These are phyloP conservation scores for Zasmidium cellare DNA, from an alignment of 2,329 filamentous ascomycete genomes.

Conservation along the genomic window DNA sequence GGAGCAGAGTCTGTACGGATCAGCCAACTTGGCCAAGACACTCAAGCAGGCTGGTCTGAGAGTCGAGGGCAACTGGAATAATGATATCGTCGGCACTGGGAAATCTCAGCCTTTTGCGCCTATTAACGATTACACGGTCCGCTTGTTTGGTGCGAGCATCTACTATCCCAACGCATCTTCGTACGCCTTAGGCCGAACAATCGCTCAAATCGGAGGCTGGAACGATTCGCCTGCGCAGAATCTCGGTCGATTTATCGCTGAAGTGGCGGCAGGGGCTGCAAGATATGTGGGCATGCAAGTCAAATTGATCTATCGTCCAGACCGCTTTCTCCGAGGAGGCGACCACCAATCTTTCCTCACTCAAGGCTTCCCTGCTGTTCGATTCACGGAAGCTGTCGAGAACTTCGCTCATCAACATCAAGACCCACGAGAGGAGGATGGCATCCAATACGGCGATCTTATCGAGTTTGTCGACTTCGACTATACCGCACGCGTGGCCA, in stretches of 20 bases:
- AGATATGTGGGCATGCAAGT: constrained; percentile 56
- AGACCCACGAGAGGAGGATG: constrained; percentile 51
- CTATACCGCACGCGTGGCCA: constrained; percentile 54
- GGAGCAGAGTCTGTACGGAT: constrained; percentile 57
- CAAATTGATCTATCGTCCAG: constrained; percentile 56
- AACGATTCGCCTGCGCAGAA: constrained; percentile 58
- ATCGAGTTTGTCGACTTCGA: constrained; percentile 59
- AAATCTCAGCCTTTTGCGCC: constrained; percentile 41
- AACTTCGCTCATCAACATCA: constrained; percentile 61
- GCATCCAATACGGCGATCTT: constrained; percentile 57
- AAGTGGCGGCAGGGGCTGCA: constrained; percentile 56
- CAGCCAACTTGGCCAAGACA: constrained; percentile 53
- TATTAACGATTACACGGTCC: constrained; percentile 47
- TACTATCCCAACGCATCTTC: constrained; percentile 48
- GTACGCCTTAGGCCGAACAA: constrained; percentile 37
- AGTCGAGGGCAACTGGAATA: constrained; percentile 59
- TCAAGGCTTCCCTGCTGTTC: constrained; percentile 55
- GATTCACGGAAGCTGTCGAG: constrained; percentile 61
- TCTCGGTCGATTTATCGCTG: constrained; percentile 56
- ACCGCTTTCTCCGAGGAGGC: constrained; percentile 58
- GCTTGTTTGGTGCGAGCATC: constrained; percentile 52
- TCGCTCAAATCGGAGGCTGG: constrained; percentile 50
- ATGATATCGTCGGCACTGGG: constrained; percentile 57
- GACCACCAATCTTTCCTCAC: constrained; percentile 58
- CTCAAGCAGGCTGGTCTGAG: constrained; percentile 54